phyloP scores from a whole-genome alignment of 495 filamentous ascomycete genomes.

The Tuber umbilicatum region DNA sequence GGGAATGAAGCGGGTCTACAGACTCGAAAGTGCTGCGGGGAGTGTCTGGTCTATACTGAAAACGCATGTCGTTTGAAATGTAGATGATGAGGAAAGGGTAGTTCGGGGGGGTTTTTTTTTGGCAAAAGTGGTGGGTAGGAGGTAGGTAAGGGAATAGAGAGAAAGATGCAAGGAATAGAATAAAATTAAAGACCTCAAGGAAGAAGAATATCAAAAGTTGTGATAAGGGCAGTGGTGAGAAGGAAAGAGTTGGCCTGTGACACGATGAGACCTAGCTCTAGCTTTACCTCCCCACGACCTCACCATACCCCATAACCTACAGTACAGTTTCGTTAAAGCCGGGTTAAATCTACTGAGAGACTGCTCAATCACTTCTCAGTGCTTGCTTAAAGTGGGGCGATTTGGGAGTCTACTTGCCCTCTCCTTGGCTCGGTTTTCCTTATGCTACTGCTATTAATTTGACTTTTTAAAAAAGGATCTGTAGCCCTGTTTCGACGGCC shows the following conservation, averaged over 20 bases:
- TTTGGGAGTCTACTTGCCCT: too few relatives aligned
- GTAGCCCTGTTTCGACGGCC: not conserved
- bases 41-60: not conserved
- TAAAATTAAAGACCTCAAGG: not conserved
- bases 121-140: not conserved
- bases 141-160: not conserved
- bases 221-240: not conserved
- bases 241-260: not conserved
- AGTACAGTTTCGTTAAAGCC: too few relatives aligned
- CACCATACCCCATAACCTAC: not conserved
- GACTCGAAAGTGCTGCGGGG: not conserved
- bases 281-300: not conserved
- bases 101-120: not conserved
- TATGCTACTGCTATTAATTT: too few relatives aligned
- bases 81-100: not conserved
- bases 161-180: not conserved
- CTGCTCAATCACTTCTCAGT: too few relatives aligned
- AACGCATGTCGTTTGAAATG: not conserved
- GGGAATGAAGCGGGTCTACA: not conserved
- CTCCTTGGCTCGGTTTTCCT: too few relatives aligned
- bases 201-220: not conserved
- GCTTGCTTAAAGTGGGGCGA: too few relatives aligned
- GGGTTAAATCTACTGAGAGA: too few relatives aligned
- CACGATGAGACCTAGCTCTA: not conserved
- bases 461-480: too few relatives aligned